Evolutionary conservation across 371 early-diverging fungal genomes (phyloP), one percentile per base, ranked within the genome.

Genomic region (Funneliformis caledonium): DNA sequence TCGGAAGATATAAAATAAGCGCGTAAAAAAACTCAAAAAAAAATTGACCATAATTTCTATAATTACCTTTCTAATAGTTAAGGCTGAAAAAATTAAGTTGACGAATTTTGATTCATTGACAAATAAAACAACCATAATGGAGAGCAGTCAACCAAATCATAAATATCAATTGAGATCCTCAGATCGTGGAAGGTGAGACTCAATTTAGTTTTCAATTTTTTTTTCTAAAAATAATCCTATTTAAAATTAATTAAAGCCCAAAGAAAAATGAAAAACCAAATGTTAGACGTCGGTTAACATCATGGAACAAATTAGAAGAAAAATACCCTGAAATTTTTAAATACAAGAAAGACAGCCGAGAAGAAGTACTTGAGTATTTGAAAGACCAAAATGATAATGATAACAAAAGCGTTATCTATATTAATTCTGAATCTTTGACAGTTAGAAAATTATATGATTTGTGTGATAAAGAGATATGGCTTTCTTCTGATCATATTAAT

Each of bases 401-500:
- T 56, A 42, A 60, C 16, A 60, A 26, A 75, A 33, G 59, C n/a
- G 16, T 43, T 26, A 45, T 76, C 22, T 45, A 61, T 62, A 26
- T 76, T 37, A 62, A 42, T 48, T 43, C 47, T 4, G 62, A 76
- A 37, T 62, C 76, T 52, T 22, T 76, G 8, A 64, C 62, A 19
- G 31, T 33, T 0, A n/a, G 43, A 33, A 61, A 76, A 64, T 61
- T 60, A 43, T 16, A 37, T 19, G 76, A 61, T 37, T 14, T 76
- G 4, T 37, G 60, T 61, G 22, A 42, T 19, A 16, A 6, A 45
- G 8, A 62, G 6, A 62, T 33, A 33, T 56, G 47, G 42, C 43
- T 76, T 10, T 76, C 76, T 8, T 76, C 62, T 7, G 76, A 76
- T 76, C 76, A 76, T 22, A 76, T 76, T 16, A 76, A 76, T 52